phyloP scores from a whole-genome alignment of 768 basidiomycete genomes.

The Pleurotus tuoliensis region DNA sequence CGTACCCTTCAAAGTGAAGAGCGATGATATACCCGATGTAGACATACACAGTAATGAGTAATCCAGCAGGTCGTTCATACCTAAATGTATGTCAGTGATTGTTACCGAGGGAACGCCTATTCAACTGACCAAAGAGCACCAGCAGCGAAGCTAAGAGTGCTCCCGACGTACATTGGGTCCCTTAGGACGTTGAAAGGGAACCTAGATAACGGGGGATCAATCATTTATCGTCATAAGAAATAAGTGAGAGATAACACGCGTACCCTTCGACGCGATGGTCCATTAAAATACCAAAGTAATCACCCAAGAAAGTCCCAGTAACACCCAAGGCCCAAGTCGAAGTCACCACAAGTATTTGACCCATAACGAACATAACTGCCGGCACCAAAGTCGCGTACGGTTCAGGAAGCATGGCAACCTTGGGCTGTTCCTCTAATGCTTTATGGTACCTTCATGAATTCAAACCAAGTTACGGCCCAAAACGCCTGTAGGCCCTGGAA shows the following conservation, averaged over 20 bases:
- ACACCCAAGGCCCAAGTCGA: constrained; percentile 90
- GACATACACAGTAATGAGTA: constrained; percentile 77
- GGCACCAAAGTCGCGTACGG: constrained; percentile 62
- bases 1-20: constrained; percentile 86
- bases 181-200: constrained; percentile 94
- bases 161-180: constrained; percentile 97
- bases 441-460: constrained; percentile 57
- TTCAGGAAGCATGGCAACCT: constrained; percentile 56
- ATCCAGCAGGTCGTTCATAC: constrained; percentile 83
- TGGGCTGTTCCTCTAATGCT: constrained; percentile 78
- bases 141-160: constrained; percentile 85
- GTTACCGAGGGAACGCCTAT: no score
- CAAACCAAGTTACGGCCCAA: background rate
- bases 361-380: constrained; percentile 56
- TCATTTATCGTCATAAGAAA: no score
- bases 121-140: constrained; percentile 76
- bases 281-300: constrained; percentile 87
- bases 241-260: constrained; percentile 9
- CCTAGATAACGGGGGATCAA: constrained; percentile 19
- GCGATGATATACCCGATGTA: constrained; percentile 83
- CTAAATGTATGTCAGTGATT: constrained; percentile 30
- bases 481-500: no score
- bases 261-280: constrained; percentile 81
- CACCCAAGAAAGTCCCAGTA: constrained; percentile 89
- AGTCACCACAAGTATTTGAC: constrained; percentile 82